Conservation (phyloP, 2,329 filamentous ascomycete species). For the Aspergillus sergii region DNA sequence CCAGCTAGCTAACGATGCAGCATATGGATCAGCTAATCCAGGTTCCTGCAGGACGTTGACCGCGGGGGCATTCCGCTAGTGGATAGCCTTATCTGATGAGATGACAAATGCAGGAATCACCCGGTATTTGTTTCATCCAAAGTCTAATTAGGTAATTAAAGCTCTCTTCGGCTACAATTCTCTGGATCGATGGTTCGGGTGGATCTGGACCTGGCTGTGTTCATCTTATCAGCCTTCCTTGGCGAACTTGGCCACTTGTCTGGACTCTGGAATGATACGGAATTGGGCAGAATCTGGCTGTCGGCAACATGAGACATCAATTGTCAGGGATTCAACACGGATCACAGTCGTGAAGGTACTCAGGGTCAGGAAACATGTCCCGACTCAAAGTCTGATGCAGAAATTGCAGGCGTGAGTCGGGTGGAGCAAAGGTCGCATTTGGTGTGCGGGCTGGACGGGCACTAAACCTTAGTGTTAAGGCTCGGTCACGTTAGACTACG, state of each 20-base stretch:
- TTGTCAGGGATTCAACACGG: not conserved
- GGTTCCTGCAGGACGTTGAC: not conserved
- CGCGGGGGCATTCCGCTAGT: not conserved
- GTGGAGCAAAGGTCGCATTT: not conserved
- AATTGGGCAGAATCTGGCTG: not conserved
- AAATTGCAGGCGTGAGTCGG: not conserved
- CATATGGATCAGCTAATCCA: not conserved
- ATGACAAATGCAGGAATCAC: not conserved
- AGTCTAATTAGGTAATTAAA: not conserved
- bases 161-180: not conserved
- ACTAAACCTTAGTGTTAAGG: not conserved
- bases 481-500: not conserved
- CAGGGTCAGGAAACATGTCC: too few species aligned
- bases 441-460: not conserved
- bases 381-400: not conserved
- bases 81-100: not conserved
- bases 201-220: not conserved
- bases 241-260: not conserved
- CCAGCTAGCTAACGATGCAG: not conserved
- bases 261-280: not conserved
- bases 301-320: not conserved
- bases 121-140: not conserved
- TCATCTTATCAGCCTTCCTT: not conserved
- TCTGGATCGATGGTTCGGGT: not conserved
- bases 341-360: not conserved